Base-by-base conservation (phyloP, 345 rosid species). In the Cardamine resedifolia region DNA sequence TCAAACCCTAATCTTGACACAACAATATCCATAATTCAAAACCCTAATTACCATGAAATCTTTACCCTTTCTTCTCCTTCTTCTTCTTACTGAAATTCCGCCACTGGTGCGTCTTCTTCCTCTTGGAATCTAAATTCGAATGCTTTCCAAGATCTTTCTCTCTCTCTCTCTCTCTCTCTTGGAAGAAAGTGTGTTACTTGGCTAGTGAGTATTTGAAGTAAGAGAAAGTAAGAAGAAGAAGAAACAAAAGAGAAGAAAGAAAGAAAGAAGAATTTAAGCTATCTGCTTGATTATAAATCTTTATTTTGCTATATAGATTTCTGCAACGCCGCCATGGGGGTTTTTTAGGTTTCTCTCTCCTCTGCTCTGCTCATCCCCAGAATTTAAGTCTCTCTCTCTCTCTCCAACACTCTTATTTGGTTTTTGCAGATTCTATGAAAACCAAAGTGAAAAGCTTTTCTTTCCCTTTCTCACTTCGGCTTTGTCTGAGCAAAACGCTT, bases 321-420 rank as follows among this genome's bases (percentile, higher is more conserved):
- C 86, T 83, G 86, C 96, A 83, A 81, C 86, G 96, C 96, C 90
- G 96, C 86, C 90, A 82, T 83, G 79, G 43, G 64, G 20, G 63
- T 31, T 30, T 52, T 73, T 75, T 56, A 72, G 75, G 33, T 69
- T 73, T 79, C 80, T 58, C 84, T 82, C 66, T 80, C 81, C 51
- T 61, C 73, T 64, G 60, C 77, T 77, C 84, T 78, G 83, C 81
- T 66, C 73, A 79, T 69, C 75, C 79, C 79, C 26, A 56, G 39
- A 78, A 79, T 74, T 82, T 67, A 81, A 76, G 61, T 73, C 76
- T 73, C 74, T 65, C 71, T 58, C 21, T 64, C 64, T 47, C 66
- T 30, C 61, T 7, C 60, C 31, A 38, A 15, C 23, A 12, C 44
- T 73, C 72, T 70, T 64, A 50, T 72, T 70, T 68, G 69, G 63